These are phyloP conservation scores for Vitis riparia DNA, from an alignment of 164 flowering plant genomes.

Conservation along the genomic window DNA sequence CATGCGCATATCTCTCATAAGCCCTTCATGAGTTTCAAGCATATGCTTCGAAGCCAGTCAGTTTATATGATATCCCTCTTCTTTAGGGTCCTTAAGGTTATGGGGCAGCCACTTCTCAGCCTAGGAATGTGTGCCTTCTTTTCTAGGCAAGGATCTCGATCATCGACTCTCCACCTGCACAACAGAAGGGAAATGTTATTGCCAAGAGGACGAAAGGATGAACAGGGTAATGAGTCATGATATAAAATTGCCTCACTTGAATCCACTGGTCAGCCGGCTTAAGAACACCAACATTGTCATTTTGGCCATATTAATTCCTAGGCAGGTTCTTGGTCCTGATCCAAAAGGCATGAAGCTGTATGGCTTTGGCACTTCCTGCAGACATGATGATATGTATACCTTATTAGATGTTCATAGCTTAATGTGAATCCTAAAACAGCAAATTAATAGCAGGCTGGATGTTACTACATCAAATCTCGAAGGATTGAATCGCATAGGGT, in stretches of 20 bases:
- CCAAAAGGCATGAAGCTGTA: slow-evolving; percentile 49
- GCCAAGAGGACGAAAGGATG: too few relatives aligned
- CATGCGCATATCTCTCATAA: too few relatives aligned
- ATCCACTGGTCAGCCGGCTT: slow-evolving; percentile 34
- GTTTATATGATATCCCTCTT: neutral
- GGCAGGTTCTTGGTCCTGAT: slow-evolving; percentile 48
- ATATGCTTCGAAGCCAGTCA: too few relatives aligned
- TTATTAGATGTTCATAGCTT: neutral
- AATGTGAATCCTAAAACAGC: neutral
- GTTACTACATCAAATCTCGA: slow-evolving; percentile 34
- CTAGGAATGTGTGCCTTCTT: slow-evolving; percentile 39
- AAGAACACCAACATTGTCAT: slow-evolving; percentile 40
- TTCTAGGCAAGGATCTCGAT: slow-evolving; percentile 36
- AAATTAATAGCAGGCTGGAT: too few relatives aligned
- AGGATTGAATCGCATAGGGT: slow-evolving; percentile 32
- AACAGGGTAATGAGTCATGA: too few relatives aligned
- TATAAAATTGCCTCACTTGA: slow-evolving; percentile 25
- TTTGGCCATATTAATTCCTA: slow-evolving; percentile 47
- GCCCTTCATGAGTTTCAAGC: too few relatives aligned
- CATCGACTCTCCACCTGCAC: slow-evolving; percentile 48
- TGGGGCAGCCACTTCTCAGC: slow-evolving; percentile 41
- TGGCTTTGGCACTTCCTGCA: slow-evolving; percentile 44
- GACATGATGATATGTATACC: neutral
- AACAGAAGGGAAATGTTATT: neutral
- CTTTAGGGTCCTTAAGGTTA: slow-evolving; percentile 23